Conservation (phyloP, 192 early-diverging fungal species). For the Linnemannia elongata region DNA sequence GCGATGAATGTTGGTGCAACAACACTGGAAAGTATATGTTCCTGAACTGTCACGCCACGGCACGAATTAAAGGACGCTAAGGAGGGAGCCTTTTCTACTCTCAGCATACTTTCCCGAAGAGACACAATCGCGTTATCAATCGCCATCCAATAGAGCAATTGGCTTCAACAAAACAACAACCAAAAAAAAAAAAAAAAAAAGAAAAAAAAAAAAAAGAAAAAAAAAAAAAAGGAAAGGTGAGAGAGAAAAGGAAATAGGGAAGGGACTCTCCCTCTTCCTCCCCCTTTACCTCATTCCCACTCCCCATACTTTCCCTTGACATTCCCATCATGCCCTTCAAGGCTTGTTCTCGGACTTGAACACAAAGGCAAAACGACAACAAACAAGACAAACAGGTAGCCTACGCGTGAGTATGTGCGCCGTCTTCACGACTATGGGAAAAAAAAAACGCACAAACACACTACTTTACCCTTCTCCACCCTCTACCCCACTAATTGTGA, state of each 20-base stretch:
- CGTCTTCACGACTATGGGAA: neutral
- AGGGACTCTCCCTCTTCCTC: neutral
- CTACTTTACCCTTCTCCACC: neutral
- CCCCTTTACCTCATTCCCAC: neutral
- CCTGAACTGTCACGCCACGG: neutral
- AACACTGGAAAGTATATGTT: neutral
- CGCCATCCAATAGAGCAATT: neutral
- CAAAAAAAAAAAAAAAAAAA: neutral
- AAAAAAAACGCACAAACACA: constrained; percentile 1
- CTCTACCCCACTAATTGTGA: neutral
- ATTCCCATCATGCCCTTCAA: neutral
- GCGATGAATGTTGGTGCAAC: neutral
- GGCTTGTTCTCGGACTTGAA: neutral
- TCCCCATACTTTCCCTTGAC: neutral
- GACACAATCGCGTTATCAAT: constrained; percentile 1
- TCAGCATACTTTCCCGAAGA: neutral
- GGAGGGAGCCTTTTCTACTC: neutral
- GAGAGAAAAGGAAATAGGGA: neutral
- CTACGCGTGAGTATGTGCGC: neutral
- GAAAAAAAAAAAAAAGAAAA: neutral
- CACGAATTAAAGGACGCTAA: neutral
- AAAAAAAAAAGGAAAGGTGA: neutral
- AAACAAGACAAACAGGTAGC: neutral
- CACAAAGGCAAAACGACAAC: neutral
- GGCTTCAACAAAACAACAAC: neutral